A percentile compares a stretch with the other conserved stretches of the same genome.
Evolutionary conservation across 352 stramenopile genomes (phyloP).

Genomic region (Phytophthora cajani): DNA sequence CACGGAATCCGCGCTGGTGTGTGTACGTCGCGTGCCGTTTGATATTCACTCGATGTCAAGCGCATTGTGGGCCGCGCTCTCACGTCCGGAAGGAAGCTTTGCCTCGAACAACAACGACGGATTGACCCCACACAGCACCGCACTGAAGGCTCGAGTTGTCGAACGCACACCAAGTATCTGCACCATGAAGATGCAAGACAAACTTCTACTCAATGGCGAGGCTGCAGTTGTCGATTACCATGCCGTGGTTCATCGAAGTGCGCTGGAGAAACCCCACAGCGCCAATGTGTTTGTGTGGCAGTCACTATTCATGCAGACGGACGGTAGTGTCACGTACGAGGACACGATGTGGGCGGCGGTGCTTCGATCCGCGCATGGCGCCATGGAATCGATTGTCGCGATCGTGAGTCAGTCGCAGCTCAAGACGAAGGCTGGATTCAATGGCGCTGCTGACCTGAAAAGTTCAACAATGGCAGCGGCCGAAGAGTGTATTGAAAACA

Average conservation of each 20-base stretch:
- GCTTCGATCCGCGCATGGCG: slow-evolving; percentile 4
- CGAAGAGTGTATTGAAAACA: slow-evolving; percentile 20
- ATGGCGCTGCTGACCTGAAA: background rate
- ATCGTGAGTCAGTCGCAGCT: slow-evolving; percentile 22
- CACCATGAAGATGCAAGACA: slow-evolving; percentile 16
- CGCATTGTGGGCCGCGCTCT: slow-evolving; percentile 22
- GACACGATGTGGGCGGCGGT: slow-evolving; percentile 27
- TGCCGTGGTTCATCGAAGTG: slow-evolving; percentile 8
- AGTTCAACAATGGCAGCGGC: slow-evolving; percentile 3
- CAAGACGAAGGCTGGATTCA: background rate
- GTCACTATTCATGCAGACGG: slow-evolving; percentile 1
- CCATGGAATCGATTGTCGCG: slow-evolving; percentile 17
- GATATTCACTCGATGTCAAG: slow-evolving; percentile 22
- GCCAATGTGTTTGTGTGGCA: slow-evolving; percentile 30
- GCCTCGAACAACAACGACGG: background rate
- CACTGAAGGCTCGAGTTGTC: slow-evolving; percentile 6
- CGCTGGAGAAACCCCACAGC: background rate
- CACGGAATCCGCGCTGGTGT: slow-evolving; percentile 14
- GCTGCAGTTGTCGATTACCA: slow-evolving; percentile 2
- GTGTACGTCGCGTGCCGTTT: slow-evolving; percentile 25
- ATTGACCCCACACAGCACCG: background rate
- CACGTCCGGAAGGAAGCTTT: slow-evolving; percentile 3
- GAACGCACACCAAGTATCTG: slow-evolving; percentile 14
- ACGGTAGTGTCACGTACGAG: background rate
- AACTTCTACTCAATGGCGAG: background rate